phyloP scores from a whole-genome alignment of 345 rosid genomes.

The Salix arbutifolia region DNA sequence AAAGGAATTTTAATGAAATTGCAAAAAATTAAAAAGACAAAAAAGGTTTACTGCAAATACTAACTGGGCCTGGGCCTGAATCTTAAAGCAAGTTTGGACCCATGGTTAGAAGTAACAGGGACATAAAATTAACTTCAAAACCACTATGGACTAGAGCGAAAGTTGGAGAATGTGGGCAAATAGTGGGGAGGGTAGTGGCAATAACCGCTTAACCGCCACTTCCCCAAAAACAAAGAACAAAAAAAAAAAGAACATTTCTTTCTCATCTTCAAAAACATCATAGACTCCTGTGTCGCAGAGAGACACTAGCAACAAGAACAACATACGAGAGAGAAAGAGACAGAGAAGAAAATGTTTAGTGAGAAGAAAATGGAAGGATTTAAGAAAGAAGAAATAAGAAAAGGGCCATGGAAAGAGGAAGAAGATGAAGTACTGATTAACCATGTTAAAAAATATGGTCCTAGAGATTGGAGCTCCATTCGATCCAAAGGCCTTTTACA shows the following conservation, averaged over 20 bases:
- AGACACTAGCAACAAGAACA: not conserved
- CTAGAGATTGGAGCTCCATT: conserved; percentile 99
- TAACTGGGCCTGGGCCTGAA: not conserved
- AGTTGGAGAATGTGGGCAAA: conserved; percentile 14
- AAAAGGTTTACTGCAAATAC: too few species aligned
- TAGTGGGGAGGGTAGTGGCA: conserved; percentile 19
- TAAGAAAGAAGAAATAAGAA: conserved; percentile 50
- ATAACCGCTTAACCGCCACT: conserved; percentile 23
- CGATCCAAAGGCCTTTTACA: conserved; percentile 94
- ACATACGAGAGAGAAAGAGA: not conserved
- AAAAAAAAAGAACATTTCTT: not conserved
- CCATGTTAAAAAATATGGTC: conserved; percentile 71
- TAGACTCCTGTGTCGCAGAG: not conserved
- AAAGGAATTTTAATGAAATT: not conserved
- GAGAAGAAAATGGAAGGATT: conserved; percentile 31
- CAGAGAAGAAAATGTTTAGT: not conserved
- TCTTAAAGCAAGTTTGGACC: not conserved
- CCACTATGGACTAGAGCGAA: conserved; percentile 3
- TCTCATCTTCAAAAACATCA: not conserved
- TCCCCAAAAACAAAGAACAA: not conserved
- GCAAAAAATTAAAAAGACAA: not conserved
- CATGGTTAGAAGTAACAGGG: not conserved
- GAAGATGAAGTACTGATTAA: conserved; percentile 74
- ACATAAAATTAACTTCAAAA: not conserved
- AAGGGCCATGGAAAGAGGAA: conserved; percentile 94